Evolutionary conservation across 805 yeast genomes (phyloP).

Genomic region (Komagataella mondaviorum): DNA sequence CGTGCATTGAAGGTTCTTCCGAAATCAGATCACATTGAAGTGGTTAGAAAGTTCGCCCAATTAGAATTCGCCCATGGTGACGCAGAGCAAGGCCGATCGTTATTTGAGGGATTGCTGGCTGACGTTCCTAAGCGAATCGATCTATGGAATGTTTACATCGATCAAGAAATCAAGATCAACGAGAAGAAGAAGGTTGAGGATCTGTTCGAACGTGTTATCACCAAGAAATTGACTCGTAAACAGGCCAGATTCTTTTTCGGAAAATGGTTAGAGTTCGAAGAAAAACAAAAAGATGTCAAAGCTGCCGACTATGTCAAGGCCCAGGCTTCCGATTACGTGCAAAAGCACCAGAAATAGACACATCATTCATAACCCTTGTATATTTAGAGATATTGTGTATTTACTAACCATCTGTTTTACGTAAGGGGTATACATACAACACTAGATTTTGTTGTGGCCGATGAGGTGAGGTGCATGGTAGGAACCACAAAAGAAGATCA

Average conservation of each 20-base stretch:
- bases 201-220: conserved; percentile 69
- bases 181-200: conserved; percentile 60
- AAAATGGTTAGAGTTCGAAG: conserved; percentile 82
- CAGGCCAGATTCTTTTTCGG: conserved; percentile 92
- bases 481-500: neutral
- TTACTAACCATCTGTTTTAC: neutral
- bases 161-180: conserved; percentile 71
- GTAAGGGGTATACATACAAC: neutral
- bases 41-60: conserved; percentile 80
- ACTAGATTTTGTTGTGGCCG: neutral
- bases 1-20: conserved; percentile 61
- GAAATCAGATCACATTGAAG: conserved; percentile 61
- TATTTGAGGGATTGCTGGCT: conserved; percentile 82
- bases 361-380: neutral
- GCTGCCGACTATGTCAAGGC: conserved; percentile 79
- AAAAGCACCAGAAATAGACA: conserved; percentile 5
- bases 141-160: conserved; percentile 90
- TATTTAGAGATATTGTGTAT: neutral
- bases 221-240: conserved; percentile 59
- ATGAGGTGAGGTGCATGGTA: neutral
- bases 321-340: conserved; percentile 64
- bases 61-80: conserved; percentile 82
- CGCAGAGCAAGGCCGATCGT: conserved; percentile 85
- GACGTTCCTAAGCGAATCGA: conserved; percentile 89
- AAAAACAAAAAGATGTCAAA: conserved; percentile 50